Base-by-base conservation (phyloP, 140 eudicot genomes). In the Senecio squalidus region DNA sequence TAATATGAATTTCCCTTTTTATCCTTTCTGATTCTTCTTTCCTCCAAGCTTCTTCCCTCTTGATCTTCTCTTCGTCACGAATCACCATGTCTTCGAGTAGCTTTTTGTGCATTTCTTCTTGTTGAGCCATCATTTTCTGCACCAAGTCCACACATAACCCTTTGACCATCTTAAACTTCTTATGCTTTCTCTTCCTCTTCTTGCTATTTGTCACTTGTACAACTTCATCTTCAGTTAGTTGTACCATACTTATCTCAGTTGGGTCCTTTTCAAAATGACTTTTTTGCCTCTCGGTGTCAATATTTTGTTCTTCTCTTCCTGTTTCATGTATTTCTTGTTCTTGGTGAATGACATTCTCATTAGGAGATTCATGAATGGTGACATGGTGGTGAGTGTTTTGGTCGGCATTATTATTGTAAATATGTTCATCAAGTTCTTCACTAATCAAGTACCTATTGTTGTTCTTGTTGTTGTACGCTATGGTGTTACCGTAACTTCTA, bases 31-130 rank as follows among this genome's bases (percentile, higher is more conserved):
- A 63, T 52, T 89, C 95, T 79, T 82, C 69, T 55, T 64, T 74
- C 40, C 71, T 79, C 97, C 93, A 80, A 59, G 86, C 89, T 49
- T 89, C 97, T 41, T 89, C 84, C 55, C 82, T 77, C 24, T 83
- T 85, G 13, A 74, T 77, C 69, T 67, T 72, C 46, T 74, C 86
- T 16, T 85, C 85, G 1, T 85, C 95, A 47, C 95, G 77, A 63
- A 33, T 89, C 58, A 65, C 55, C 73, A 89, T 77, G 69, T 82
- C 89, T 41, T 82, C 74, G 4, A 85, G 81, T 27, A 89, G 72
- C 80, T 78, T 89, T 17, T 76, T 79, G 27, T 89, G 97, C 68
- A 85, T 69, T 45, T 82, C 84, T 44, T 89, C 95, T 53, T 89
- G 97, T 53, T 85, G 84, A 29, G 72, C 73, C 79, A 85, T 77